Conservation (phyloP, 768 basidiomycete genomes). For the Lactifluus piperatus region DNA sequence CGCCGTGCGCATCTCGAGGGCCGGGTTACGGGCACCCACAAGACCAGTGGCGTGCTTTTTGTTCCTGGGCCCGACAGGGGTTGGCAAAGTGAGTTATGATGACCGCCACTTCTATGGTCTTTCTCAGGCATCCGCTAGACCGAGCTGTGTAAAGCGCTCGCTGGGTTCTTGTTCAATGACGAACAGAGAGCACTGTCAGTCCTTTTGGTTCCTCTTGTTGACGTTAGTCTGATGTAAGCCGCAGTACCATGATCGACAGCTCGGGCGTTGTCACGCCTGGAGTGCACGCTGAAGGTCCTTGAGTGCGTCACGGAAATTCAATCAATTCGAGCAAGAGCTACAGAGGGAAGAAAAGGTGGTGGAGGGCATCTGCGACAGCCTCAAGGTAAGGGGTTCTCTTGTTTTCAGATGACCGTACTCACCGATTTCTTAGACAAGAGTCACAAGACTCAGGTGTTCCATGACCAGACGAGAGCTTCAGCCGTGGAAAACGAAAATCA, state of each 20-base stretch:
- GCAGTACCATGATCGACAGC: conserved; percentile 68
- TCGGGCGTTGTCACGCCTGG: conserved; percentile 56
- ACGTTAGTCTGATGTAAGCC: not conserved
- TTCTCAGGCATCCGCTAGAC: conserved; percentile 40
- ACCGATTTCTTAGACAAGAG: too few species aligned
- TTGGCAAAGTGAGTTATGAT: conserved; percentile 52
- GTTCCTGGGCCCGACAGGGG: conserved; percentile 83
- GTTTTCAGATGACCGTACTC: too few species aligned
- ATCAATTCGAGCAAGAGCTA: too few species aligned
- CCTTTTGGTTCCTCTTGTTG: not conserved
- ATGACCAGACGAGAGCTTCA: too few species aligned
- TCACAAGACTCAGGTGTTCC: too few species aligned
- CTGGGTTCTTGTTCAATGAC: conserved; percentile 83
- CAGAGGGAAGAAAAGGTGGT: too few species aligned
- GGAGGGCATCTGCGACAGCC: too few species aligned
- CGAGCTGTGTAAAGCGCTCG: conserved; percentile 82
- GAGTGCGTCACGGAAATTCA: conserved; percentile 64
- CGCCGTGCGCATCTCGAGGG: conserved; percentile 87
- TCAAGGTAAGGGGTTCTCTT: too few species aligned
- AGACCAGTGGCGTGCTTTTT: conserved; percentile 90
- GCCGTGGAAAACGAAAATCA: too few species aligned
- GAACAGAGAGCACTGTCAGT: conserved; percentile 75
- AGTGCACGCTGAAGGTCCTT: conserved; percentile 60
- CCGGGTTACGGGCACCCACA: conserved; percentile 82
- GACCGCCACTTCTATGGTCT: not conserved